A percentile compares a stretch with the other conserved stretches of the same genome.
These are phyloP conservation scores for Penicillium egyptiacum DNA, from an alignment of 495 filamentous ascomycete species.

Conservation along the genomic window DNA sequence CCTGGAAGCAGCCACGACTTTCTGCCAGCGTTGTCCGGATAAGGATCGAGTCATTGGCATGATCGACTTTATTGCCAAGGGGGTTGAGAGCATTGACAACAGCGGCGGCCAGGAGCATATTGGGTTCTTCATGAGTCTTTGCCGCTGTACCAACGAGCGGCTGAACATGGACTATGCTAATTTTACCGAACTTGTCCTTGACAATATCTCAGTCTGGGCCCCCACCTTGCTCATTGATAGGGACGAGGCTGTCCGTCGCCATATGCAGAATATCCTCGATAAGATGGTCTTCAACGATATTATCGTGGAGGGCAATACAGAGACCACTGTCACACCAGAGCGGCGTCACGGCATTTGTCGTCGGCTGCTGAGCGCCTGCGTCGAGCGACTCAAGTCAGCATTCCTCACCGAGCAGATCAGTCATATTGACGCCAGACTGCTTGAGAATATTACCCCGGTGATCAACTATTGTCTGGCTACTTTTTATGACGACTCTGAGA, in stretches of 20 bases:
- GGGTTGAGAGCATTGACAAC: conserved; percentile 56
- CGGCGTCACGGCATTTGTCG: conserved; percentile 32
- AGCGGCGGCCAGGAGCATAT: conserved; percentile 60
- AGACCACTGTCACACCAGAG: conserved; percentile 2
- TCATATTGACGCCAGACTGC: conserved; percentile 36
- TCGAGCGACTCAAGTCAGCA: conserved; percentile 34
- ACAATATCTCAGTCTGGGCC: conserved; percentile 61
- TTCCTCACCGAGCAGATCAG: conserved; percentile 29
- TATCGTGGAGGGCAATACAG: conserved; percentile 12
- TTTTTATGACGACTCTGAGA: conserved; percentile 41
- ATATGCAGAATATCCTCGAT: conserved; percentile 56
- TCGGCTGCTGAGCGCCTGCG: conserved; percentile 36
- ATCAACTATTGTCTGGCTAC: conserved; percentile 43
- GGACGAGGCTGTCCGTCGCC: conserved; percentile 53
- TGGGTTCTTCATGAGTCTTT: conserved; percentile 54
- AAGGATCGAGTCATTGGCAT: conserved; percentile 41
- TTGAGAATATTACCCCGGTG: conserved; percentile 41
- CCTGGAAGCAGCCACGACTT: conserved; percentile 50
- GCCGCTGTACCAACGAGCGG: conserved; percentile 42
- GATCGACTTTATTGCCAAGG: conserved; percentile 52
- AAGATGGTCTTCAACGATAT: conserved; percentile 53
- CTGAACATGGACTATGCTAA: conserved; percentile 31
- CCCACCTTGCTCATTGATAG: conserved; percentile 66
- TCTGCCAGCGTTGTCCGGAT: conserved; percentile 46
- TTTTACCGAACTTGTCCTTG: conserved; percentile 48